Evolutionary conservation across 495 filamentous ascomycete genomes (phyloP).

Genomic region (Penicillium paxilli): DNA sequence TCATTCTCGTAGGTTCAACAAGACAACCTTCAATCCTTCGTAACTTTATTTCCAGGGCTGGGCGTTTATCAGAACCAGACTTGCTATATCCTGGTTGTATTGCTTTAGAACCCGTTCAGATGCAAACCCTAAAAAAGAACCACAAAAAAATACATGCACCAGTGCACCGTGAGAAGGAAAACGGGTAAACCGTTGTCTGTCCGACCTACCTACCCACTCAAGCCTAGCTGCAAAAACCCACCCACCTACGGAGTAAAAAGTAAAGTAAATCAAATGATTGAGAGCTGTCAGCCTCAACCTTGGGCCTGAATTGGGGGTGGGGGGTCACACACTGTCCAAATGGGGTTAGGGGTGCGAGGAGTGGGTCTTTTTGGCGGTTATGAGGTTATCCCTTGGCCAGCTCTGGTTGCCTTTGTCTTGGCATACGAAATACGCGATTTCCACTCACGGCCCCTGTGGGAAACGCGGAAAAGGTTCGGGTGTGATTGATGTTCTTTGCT

Average conservation of each 20-base stretch:
- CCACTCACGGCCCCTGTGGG: background rate
- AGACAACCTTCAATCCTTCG: slow-evolving; percentile 8
- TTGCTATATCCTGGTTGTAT: background rate
- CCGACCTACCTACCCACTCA: background rate
- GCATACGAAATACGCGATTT: background rate
- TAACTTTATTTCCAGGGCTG: slow-evolving; percentile 4
- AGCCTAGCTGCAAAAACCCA: background rate
- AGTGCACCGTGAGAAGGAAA: no score
- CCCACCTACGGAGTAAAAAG: no score
- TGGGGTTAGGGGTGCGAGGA: slow-evolving; percentile 3
- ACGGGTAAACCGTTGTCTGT: background rate
- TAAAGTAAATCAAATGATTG: background rate
- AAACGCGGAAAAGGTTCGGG: no score
- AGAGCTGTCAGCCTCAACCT: slow-evolving; percentile 7
- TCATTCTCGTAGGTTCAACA: background rate
- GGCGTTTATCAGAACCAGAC: background rate
- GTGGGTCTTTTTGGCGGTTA: background rate
- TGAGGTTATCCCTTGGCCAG: slow-evolving; percentile 5
- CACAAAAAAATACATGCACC: no score
- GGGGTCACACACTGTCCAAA: slow-evolving; percentile 6
- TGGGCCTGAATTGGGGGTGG: background rate
- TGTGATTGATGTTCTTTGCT: no score
- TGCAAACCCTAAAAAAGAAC: no score
- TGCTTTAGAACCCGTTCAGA: background rate
- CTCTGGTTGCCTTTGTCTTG: background rate